Base-by-base conservation (phyloP, 192 early-diverging fungal species). In the Podila epigama region DNA sequence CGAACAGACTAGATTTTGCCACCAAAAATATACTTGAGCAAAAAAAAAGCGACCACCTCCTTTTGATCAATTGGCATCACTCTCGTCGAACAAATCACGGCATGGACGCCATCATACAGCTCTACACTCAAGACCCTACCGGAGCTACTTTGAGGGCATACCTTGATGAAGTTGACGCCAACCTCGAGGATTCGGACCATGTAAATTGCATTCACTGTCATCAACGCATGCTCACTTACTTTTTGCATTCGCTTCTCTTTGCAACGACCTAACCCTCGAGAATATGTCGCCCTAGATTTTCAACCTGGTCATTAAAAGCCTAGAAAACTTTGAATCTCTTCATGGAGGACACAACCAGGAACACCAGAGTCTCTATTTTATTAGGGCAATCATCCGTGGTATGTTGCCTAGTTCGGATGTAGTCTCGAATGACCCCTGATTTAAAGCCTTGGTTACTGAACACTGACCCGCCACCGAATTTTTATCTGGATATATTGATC, bases 71-170 rank as follows among this genome's bases (percentile, higher is more conserved):
- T 4, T 32, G 52, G 20, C 52, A 27, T 53, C 51, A n/a, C 18
- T 32, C 34, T 22, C 15, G 15, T 56, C 34, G 51, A 52, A 22
- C 27, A 36, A 16, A 16, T 48, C 41, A 13, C 56, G 29, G 6
- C 55, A 77, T 77, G 73, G 66, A 77, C 42, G 44, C 60, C 32
- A 68, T 77, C 56, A 65, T 77, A 20, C 60, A 27, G 34, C 60
- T 77, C 20, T 51, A 59, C 39, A 50, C 37, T 39, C 66, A 68
- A 61, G 73, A 77, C 56, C 48, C 31, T 25, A 53, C 73, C 13
- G 73, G 73, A 36, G 25, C 61, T 16, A 11, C 60, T 18, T 50
- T 77, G 50, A 40, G 56, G 31, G 35, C 53, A 0, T 59, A 64
- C 56, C 54, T 77, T 53, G 73, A 77, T 2, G 66, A 63, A 13